These are phyloP conservation scores for Boletus edulis DNA, from an alignment of 768 basidiomycete genomes.

Conservation along the genomic window DNA sequence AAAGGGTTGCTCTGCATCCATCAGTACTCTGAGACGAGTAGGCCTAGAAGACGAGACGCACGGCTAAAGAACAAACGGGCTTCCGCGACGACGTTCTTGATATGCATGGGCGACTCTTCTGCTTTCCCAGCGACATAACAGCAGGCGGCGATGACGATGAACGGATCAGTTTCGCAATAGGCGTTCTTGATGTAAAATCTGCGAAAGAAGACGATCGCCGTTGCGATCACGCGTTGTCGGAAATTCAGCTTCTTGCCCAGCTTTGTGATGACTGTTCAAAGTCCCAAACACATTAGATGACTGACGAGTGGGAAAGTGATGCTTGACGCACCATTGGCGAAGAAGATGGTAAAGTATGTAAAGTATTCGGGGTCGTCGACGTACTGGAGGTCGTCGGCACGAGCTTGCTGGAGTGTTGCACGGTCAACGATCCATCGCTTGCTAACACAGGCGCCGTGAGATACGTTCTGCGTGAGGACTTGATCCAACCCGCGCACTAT, in stretches of 20 bases:
- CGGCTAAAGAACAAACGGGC: constrained; percentile 74
- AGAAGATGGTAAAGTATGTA: constrained; percentile 83
- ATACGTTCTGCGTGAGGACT: constrained; percentile 8
- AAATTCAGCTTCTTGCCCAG: constrained; percentile 80
- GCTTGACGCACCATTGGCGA: constrained; percentile 64
- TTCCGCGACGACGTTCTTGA: constrained; percentile 88
- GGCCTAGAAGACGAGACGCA: constrained; percentile 34
- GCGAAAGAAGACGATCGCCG: constrained; percentile 92
- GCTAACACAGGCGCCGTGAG: constrained; percentile 41
- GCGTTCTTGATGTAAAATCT: constrained; percentile 97
- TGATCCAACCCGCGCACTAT: constrained; percentile 48
- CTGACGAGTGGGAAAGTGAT: not conserved
- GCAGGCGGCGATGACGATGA: constrained; percentile 89
- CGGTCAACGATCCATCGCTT: constrained; percentile 92
- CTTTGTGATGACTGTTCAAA: constrained; percentile 69
- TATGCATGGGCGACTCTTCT: constrained; percentile 93
- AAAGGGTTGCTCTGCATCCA: constrained; percentile 55
- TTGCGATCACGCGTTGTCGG: constrained; percentile 90
- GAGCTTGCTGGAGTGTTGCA: constrained; percentile 68
- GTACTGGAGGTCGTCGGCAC: constrained; percentile 74
- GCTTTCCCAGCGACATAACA: constrained; percentile 96
- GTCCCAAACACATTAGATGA: no score
- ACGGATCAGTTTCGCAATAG: constrained; percentile 95
- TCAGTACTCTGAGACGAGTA: not conserved
- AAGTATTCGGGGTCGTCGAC: constrained; percentile 75